phyloP scores from a whole-genome alignment of 139 green algal genomes.

The Chlamydomonas eustigma region DNA sequence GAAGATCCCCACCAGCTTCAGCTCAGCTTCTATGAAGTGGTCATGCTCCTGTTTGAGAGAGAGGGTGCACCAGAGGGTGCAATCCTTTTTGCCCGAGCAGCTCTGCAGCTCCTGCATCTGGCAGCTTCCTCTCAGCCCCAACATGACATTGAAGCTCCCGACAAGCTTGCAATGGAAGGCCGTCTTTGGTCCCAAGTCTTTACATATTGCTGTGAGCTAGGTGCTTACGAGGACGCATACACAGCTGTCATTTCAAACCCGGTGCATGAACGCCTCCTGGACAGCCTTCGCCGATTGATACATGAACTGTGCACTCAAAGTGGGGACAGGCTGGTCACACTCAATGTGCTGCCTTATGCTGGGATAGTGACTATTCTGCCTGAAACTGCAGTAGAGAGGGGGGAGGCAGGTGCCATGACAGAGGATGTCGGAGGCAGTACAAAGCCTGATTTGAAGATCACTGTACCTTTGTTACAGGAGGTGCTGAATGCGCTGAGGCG shows the following conservation, averaged over 20 bases:
- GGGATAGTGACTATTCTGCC: conserved; percentile 16
- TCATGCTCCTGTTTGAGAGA: conserved; percentile 47
- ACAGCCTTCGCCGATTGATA: conserved; percentile 41
- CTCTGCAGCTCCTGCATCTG: conserved; percentile 22
- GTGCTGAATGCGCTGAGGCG: conserved; percentile 35
- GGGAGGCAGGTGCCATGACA: neutral
- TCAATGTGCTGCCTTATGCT: conserved; percentile 33
- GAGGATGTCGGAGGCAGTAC: no score
- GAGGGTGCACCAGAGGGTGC: conserved; percentile 39
- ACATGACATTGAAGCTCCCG: neutral
- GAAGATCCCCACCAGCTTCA: no score
- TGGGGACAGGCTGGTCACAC: conserved; percentile 20
- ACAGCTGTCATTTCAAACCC: conserved; percentile 45
- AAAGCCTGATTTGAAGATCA: neutral
- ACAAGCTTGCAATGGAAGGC: conserved; percentile 17
- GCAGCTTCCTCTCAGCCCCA: conserved; percentile 2
- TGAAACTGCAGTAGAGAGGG: neutral
- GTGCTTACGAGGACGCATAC: conserved; percentile 40
- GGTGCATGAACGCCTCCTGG: conserved; percentile 25
- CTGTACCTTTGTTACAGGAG: conserved; percentile 30
- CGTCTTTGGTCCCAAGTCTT: conserved; percentile 49
- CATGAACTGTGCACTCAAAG: conserved; percentile 19
- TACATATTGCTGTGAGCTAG: conserved; percentile 30
- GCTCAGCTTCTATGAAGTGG: conserved; percentile 39
- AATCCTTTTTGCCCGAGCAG: conserved; percentile 36